Conservation (phyloP, 1,284 basidiomycete genomes). For the Ustilago xerochloae region DNA sequence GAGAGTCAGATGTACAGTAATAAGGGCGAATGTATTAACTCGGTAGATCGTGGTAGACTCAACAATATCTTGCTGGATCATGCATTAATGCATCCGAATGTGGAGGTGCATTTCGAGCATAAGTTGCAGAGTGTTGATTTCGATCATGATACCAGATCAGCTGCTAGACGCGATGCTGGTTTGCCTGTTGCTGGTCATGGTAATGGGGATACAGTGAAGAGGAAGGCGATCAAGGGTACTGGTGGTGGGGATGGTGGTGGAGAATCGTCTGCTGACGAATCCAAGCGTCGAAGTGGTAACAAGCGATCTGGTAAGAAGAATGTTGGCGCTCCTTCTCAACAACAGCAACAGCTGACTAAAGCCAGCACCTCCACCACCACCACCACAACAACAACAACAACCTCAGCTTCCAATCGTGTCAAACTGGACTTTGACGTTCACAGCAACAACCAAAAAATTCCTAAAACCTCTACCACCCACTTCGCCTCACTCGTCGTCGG, state of each 20-base stretch:
- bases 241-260: constrained; percentile 10
- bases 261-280: constrained; percentile 17
- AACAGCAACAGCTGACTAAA: constrained; percentile 4
- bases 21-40: constrained; percentile 91
- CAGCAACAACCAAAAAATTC: constrained; percentile 7
- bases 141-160: constrained; percentile 71
- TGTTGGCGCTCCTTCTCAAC: not conserved
- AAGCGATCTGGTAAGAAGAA: not conserved
- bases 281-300: not conserved
- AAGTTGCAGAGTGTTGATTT: constrained; percentile 81
- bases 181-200: not conserved
- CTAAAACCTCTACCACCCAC: constrained; percentile 14
- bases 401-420: constrained; percentile 8
- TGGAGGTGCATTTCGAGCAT: constrained; percentile 81
- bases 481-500: constrained; percentile 52
- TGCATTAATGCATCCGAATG: constrained; percentile 75
- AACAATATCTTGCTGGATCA: constrained; percentile 85
- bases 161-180: not conserved
- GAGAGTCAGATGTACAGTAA: constrained; percentile 81
- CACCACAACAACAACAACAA: not conserved
- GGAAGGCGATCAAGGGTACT: not conserved
- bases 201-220: constrained; percentile 3
- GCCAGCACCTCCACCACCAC: not conserved
- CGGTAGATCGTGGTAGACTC: constrained; percentile 86
- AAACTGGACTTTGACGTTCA: constrained; percentile 38